Percentiles rank a stretch among this genome's conserved stretches.
These are phyloP conservation scores for Friedmanniomyces simplex DNA, from an alignment of 495 filamentous ascomycete species.

Conservation along the genomic window DNA sequence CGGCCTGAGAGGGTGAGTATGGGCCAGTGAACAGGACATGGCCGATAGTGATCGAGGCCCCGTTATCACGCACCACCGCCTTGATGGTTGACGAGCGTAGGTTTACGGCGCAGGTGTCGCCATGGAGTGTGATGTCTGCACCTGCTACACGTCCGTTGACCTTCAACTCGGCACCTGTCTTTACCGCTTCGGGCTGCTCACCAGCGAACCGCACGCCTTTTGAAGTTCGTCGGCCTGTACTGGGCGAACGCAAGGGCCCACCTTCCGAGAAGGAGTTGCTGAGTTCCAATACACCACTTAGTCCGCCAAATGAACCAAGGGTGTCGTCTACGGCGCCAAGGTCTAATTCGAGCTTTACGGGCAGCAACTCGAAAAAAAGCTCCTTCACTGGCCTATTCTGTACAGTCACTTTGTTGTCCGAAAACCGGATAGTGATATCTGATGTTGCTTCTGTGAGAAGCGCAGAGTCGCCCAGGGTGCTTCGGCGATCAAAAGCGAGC, in stretches of 20 bases:
- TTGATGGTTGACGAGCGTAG: conserved; percentile 72
- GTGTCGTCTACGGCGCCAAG: conserved; percentile 75
- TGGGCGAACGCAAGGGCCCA: conserved; percentile 32
- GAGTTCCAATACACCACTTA: conserved; percentile 84
- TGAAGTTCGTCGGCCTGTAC: conserved; percentile 31
- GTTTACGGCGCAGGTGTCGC: conserved; percentile 62
- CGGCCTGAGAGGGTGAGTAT: conserved; percentile 39
- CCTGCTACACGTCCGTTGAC: conserved; percentile 68
- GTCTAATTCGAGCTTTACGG: conserved; percentile 66
- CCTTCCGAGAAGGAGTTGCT: conserved; percentile 72
- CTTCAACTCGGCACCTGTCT: conserved; percentile 42
- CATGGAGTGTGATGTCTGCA: conserved; percentile 58
- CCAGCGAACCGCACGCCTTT: conserved; percentile 68
- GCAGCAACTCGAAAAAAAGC: conserved; percentile 68
- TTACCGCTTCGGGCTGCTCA: conserved; percentile 18
- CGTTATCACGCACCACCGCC: conserved; percentile 54
- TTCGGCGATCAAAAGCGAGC: conserved; percentile 56
- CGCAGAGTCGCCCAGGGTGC: conserved; percentile 62
- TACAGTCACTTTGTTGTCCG: not conserved
- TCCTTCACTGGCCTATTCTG: conserved; percentile 13
- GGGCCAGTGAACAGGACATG: conserved; percentile 66
- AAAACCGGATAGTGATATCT: conserved; percentile 8
- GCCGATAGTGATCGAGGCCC: conserved; percentile 57
- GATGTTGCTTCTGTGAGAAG: conserved; percentile 7
- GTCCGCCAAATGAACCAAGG: conserved; percentile 77